Percentiles rank a stretch among this genome's conserved stretches.
These are phyloP conservation scores for Aspergillus fijiensis DNA, from an alignment of 2,329 filamentous ascomycete genomes.

Conservation along the genomic window DNA sequence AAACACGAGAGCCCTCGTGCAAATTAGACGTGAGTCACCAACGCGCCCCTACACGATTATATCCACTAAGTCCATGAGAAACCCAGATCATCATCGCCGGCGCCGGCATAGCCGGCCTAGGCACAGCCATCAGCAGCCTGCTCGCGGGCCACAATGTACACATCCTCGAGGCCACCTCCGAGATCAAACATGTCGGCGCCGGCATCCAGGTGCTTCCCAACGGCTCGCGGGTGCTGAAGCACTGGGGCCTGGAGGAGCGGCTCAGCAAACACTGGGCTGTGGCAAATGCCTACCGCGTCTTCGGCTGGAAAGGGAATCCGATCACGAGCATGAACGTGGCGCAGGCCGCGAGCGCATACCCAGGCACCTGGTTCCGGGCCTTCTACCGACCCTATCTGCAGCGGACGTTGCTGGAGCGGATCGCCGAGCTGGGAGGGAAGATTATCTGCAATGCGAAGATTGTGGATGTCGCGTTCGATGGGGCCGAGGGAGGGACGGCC, in stretches of 20 bases:
- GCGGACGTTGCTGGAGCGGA: not conserved
- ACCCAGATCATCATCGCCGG: slow-evolving; percentile 18
- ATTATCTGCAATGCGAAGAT: not conserved
- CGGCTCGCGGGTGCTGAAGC: slow-evolving; percentile 14
- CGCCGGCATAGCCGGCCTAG: slow-evolving; percentile 25
- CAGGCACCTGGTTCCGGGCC: slow-evolving; percentile 7
- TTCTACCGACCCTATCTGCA: slow-evolving; percentile 12
- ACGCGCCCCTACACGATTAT: not conserved
- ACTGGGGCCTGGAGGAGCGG: slow-evolving; percentile 8
- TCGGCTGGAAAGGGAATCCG: slow-evolving; percentile 2
- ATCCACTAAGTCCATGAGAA: not conserved
- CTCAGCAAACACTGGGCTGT: slow-evolving; percentile 2
- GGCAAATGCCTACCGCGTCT: slow-evolving; percentile 7
- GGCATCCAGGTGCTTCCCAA: slow-evolving; percentile 29
- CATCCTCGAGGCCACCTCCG: slow-evolving; percentile 22
- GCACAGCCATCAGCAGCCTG: slow-evolving; percentile 22
- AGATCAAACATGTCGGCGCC: slow-evolving; percentile 27
- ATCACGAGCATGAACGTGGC: slow-evolving; percentile 10
- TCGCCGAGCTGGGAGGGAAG: not conserved
- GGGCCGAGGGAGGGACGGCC: not conserved
- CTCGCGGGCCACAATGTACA: slow-evolving; percentile 24
- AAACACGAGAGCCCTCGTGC: not conserved
- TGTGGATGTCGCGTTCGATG: not conserved
- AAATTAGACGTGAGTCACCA: not conserved
- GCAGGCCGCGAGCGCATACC: not conserved